A percentile compares a stretch with the other conserved stretches of the same genome.
phyloP scores from a whole-genome alignment of 352 stramenopile species.

The Phytopythium kandeliae region DNA sequence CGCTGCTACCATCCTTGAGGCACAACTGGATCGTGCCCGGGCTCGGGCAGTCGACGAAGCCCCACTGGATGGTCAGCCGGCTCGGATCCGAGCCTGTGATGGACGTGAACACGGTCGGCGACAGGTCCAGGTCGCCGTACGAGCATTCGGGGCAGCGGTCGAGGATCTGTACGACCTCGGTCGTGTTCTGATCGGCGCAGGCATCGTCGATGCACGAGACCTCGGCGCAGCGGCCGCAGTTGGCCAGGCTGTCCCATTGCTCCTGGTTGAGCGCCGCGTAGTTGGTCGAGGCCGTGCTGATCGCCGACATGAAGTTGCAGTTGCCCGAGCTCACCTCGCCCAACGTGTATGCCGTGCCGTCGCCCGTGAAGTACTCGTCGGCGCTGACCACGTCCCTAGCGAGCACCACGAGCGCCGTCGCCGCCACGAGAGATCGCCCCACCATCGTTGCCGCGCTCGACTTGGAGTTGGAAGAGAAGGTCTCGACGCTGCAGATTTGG shows the following conservation, averaged over 20 bases:
- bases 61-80: slow-evolving; percentile 52
- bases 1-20: slow-evolving; percentile 61
- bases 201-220: slow-evolving; percentile 51
- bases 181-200: slow-evolving; percentile 36
- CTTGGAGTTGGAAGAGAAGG: not conserved
- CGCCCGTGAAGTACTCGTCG: slow-evolving; percentile 29
- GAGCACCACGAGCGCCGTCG: slow-evolving; percentile 11
- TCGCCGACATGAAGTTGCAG: slow-evolving; percentile 54
- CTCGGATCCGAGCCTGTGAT: slow-evolving; percentile 59
- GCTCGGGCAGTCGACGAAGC: slow-evolving; percentile 62
- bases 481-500: slow-evolving; percentile 5
- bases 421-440: slow-evolving; percentile 1
- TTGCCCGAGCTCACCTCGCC: slow-evolving; percentile 30
- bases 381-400: slow-evolving; percentile 4
- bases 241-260: slow-evolving; percentile 46
- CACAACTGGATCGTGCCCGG: slow-evolving; percentile 54
- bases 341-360: slow-evolving; percentile 40
- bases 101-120: slow-evolving; percentile 53
- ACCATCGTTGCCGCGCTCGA: too few species aligned
- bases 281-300: slow-evolving; percentile 35
- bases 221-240: slow-evolving; percentile 54
- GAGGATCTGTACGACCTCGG: slow-evolving; percentile 56
- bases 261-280: slow-evolving; percentile 66
- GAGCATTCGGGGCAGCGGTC: slow-evolving; percentile 71
- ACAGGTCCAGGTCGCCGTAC: slow-evolving; percentile 64